These are phyloP conservation scores for Hyphodiscus hymeniophilus DNA, from an alignment of 495 filamentous ascomycete species.

Conservation along the genomic window DNA sequence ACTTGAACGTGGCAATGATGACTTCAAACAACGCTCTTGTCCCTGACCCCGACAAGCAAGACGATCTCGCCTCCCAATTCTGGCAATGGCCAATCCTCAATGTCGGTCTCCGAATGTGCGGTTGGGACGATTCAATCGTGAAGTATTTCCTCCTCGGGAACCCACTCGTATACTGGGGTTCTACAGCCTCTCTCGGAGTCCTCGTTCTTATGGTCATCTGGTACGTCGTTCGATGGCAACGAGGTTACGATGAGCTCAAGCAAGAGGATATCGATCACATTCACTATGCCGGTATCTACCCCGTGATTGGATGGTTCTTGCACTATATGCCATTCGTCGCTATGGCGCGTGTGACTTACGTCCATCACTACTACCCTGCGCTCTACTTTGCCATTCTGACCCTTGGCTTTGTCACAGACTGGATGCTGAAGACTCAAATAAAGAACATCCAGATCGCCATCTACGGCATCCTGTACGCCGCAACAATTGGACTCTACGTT, in stretches of 20 bases:
- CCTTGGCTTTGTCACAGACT: constrained; percentile 84
- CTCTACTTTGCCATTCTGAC: constrained; percentile 93
- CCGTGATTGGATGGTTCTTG: constrained; percentile 86
- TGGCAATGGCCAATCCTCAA: constrained; percentile 98
- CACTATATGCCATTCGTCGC: constrained; percentile 94
- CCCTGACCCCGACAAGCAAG: constrained; percentile 97
- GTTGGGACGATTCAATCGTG: constrained; percentile 90
- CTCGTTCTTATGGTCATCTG: constrained; percentile 66
- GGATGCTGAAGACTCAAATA: constrained; percentile 55
- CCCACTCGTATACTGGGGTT: constrained; percentile 92
- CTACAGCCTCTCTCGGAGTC: constrained; percentile 64
- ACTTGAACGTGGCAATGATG: constrained; percentile 99
- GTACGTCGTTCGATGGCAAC: constrained; percentile 94
- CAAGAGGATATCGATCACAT: constrained; percentile 79
- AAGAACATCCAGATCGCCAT: constrained; percentile 51
- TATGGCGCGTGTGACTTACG: constrained; percentile 98
- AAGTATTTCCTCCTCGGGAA: constrained; percentile 99
- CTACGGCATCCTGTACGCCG: constrained; percentile 63
- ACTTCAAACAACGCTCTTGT: constrained; percentile 98
- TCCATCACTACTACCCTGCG: constrained; percentile 99
- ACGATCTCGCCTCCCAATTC: constrained; percentile 91
- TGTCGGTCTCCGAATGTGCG: constrained; percentile 95
- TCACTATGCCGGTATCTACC: constrained; percentile 89
- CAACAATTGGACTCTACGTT: constrained; percentile 71
- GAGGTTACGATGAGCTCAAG: constrained; percentile 80